A percentile compares a stretch with the other conserved stretches of the same genome.
These are phyloP conservation scores for Jacaranda mimosifolia DNA, from an alignment of 257 asterid species.

Conservation along the genomic window DNA sequence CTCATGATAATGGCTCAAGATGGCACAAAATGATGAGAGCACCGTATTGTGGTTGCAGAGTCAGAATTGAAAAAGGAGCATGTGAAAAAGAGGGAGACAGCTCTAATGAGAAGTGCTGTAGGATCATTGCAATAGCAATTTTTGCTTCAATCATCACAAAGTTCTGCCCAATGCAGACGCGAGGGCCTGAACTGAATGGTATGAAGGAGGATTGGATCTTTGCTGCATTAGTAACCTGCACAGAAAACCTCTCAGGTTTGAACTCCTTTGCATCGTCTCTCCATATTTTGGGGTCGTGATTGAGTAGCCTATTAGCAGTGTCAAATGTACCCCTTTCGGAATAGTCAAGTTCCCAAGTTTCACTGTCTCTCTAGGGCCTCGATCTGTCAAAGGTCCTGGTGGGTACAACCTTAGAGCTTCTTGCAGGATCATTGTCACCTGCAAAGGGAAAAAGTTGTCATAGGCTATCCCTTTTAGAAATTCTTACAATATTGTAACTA, in stretches of 20 bases:
- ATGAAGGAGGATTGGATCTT: slow-evolving; percentile 22
- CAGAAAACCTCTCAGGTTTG: slow-evolving; percentile 45
- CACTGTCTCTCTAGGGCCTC: background rate
- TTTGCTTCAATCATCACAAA: slow-evolving; percentile 28
- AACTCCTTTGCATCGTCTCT: slow-evolving; percentile 40
- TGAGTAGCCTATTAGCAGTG: slow-evolving; percentile 21
- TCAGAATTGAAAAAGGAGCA: slow-evolving; percentile 29
- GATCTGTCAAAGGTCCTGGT: slow-evolving; percentile 13
- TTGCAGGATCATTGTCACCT: slow-evolving; percentile 43
- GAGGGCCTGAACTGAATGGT: slow-evolving; percentile 44
- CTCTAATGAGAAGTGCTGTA: slow-evolving; percentile 34
- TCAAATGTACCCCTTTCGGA: slow-evolving; percentile 35
- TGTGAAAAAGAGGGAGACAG: slow-evolving; percentile 37
- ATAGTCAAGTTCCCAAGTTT: slow-evolving; percentile 6
- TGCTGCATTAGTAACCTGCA: slow-evolving; percentile 37
- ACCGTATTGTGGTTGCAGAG: slow-evolving; percentile 39
- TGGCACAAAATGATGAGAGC: slow-evolving; percentile 13
- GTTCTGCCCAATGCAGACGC: slow-evolving; percentile 38
- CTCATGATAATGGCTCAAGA: too few species aligned
- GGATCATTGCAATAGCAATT: slow-evolving; percentile 23
- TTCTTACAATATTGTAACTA: too few species aligned
- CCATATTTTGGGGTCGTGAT: slow-evolving; percentile 28
- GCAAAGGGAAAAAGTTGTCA: background rate
- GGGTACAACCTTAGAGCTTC: slow-evolving; percentile 46
- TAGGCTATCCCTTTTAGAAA: too few species aligned